Conservation (phyloP, 176 grass and related monocot species). For the maize (Zea mays) region Zm-B73-REFERENCE-NAM-5.0 NC_050096.1:194350001-194350500, state of each 20-base stretch:
- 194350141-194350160: too few species aligned
- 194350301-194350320: neutral
- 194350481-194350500: conserved; percentile 1
- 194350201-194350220: neutral
- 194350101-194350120: too few species aligned
- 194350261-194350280: neutral
- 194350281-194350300: conserved; percentile 8
- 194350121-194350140: too few species aligned
- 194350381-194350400: too few species aligned
- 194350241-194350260: neutral
- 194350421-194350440: conserved; percentile 30
- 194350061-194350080: too few species aligned
- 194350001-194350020: too few species aligned
- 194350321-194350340: conserved; percentile 4
- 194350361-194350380: neutral
- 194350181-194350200: neutral
- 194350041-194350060: too few species aligned
- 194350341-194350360: neutral
- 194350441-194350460: conserved; percentile 8
- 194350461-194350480: neutral
- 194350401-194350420: neutral
- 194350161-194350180: neutral
- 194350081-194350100: too few species aligned
- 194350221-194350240: neutral
- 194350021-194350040: too few species aligned